These are phyloP conservation scores for Vickermania ingenoplastis DNA, from an alignment of 208 protist species.

Conservation along the genomic window DNA sequence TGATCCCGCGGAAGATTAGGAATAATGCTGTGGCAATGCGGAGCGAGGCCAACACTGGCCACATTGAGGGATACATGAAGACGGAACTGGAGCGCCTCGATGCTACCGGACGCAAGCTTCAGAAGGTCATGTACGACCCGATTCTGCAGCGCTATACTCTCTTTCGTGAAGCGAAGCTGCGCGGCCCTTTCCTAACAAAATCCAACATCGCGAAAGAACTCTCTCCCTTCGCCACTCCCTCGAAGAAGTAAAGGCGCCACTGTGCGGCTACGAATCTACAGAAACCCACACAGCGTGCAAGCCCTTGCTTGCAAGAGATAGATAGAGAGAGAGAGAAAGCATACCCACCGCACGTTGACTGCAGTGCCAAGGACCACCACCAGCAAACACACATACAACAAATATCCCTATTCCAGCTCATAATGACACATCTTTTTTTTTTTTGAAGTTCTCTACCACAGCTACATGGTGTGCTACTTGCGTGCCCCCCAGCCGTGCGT, in stretches of 20 bases:
- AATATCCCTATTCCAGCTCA: no score
- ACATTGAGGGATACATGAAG: constrained; percentile 80
- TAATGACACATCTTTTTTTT: no score
- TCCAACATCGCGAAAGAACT: constrained; percentile 48
- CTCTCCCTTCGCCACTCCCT: constrained; percentile 29
- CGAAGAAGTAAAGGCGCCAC: no score
- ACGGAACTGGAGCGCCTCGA: constrained; percentile 66
- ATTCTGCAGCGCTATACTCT: constrained; percentile 64
- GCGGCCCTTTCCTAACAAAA: constrained; percentile 78
- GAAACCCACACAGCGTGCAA: no score
- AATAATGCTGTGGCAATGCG: constrained; percentile 76
- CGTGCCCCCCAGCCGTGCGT: no score
- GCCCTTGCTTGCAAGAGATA: no score
- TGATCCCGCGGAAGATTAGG: constrained; percentile 72
- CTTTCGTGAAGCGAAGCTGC: constrained; percentile 76
- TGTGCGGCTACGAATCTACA: not conserved
- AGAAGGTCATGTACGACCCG: constrained; percentile 68
- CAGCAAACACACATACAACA: no score
- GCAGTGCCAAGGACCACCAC: no score
- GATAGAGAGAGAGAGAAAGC: no score
- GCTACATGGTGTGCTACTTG: no score
- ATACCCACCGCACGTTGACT: no score
- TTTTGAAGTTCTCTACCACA: no score
- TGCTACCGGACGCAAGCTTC: constrained; percentile 68
- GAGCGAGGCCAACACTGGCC: constrained; percentile 75